A percentile compares a stretch with the other conserved stretches of the same genome.
These are phyloP conservation scores for Rhizopus arrhizus DNA, from an alignment of 371 early-diverging fungal species.

Conservation along the genomic window DNA sequence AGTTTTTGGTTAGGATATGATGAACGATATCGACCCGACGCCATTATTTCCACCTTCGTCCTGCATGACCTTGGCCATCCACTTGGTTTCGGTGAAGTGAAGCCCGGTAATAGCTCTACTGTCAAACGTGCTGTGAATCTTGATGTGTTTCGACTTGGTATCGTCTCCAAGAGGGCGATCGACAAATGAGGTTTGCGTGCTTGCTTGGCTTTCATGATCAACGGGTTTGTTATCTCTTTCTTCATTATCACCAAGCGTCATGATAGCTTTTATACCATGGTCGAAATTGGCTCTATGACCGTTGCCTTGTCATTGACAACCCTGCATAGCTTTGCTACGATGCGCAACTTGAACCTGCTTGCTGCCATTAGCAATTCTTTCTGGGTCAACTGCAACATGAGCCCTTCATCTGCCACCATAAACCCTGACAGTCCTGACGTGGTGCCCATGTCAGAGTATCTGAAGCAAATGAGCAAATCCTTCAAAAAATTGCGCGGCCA, in stretches of 20 bases:
- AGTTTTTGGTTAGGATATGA: too few relatives aligned
- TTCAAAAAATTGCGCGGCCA: background rate
- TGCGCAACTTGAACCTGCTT: background rate
- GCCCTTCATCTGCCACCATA: background rate
- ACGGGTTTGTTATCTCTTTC: slow-evolving; percentile 13
- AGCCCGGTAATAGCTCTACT: too few relatives aligned
- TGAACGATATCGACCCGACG: slow-evolving; percentile 11
- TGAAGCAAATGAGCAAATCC: slow-evolving; percentile 4
- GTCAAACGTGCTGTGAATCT: slow-evolving; percentile 1
- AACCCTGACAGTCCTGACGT: background rate
- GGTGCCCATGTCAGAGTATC: slow-evolving; percentile 2
- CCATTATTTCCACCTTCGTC: slow-evolving; percentile 14
- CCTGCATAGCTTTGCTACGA: too few relatives aligned
- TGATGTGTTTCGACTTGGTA: slow-evolving; percentile 6
- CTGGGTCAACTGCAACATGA: background rate
- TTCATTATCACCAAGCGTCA: slow-evolving; percentile 12
- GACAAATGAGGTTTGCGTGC: slow-evolving; percentile 2
- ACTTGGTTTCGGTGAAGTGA: too few relatives aligned
- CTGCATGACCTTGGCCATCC: slow-evolving; percentile 2
- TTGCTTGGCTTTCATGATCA: slow-evolving; percentile 2
- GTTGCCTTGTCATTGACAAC: too few relatives aligned
- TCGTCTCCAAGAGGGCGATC: slow-evolving; percentile 10
- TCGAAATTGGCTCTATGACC: too few relatives aligned
- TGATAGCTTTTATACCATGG: too few relatives aligned
- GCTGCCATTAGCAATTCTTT: background rate